Base-by-base conservation (phyloP, 2,329 filamentous ascomycete genomes). In the Cercospora sp. region DNA sequence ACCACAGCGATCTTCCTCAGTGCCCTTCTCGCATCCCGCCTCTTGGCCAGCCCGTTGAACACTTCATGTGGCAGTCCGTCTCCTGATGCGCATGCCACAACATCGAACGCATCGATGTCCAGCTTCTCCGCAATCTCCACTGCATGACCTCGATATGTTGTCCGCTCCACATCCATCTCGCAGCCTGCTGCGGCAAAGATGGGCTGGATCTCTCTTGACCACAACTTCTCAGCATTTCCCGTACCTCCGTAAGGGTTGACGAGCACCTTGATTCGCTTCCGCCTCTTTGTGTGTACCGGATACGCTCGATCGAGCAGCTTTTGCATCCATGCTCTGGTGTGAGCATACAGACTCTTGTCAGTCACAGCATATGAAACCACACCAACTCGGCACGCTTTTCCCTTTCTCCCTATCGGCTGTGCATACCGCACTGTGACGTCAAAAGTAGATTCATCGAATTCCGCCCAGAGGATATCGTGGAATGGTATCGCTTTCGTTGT, bases 1-100 rank as follows among this genome's bases (percentile, higher is more conserved):
- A 89, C 90, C 1, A 99, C 89, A 0, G 95, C 92, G 13, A 98
- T 82, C 75, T 90, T 91, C 23, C 84, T 82, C 68, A 99, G 81
- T 0, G 94, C 95, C 65, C 86, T 86, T 33, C 85, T 83, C 20
- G 93, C 93, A 79, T 97, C 91, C 4, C 85, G 77, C 45, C 93
- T 89, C 79, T 88, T 90, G 13, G 88, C 93, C 33, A 99, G 82
- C 0, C 95, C 95, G 77, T 99, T 98, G 83, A 97, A 97, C 8
- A 97, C 91, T 80, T 99, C 95, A 78, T 97, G 91, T 0, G 93
- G 90, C 45, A 97, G 84, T 9, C 95, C 95, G 75, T 99, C 95
- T 4, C 95, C 95, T 0, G 94, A 97, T 77, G 93, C 95, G 70
- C 92, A 92, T 28, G 94, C 89, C 13, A 98, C 86, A 8, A 93